Evolutionary conservation across 495 filamentous ascomycete genomes (phyloP).

Genomic region (Ascodesmis nigricans): DNA sequence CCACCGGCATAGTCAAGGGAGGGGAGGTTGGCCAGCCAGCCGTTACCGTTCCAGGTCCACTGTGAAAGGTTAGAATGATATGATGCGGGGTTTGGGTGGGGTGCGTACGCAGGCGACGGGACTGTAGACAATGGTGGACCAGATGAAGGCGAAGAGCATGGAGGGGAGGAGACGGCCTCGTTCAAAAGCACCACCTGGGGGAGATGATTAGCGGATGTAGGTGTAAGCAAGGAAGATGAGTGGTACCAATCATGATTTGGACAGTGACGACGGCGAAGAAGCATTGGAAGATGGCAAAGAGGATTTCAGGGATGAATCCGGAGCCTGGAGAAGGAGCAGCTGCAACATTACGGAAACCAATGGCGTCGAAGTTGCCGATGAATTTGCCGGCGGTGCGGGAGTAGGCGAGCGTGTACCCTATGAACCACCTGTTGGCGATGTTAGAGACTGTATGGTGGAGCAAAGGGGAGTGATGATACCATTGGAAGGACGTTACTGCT

Average conservation of each 20-base stretch:
- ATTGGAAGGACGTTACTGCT: constrained; percentile 17
- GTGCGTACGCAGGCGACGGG: constrained; percentile 27
- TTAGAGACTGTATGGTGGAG: constrained; percentile 5
- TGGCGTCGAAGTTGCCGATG: constrained; percentile 32
- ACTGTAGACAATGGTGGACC: constrained; percentile 39
- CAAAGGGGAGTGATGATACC: neutral
- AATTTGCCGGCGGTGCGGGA: constrained; percentile 29
- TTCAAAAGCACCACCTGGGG: constrained; percentile 34
- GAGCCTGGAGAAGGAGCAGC: constrained; percentile 31
- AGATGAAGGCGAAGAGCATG: constrained; percentile 34
- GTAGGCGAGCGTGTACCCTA: constrained; percentile 36
- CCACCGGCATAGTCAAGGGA: constrained; percentile 36
- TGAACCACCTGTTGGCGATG: constrained; percentile 37
- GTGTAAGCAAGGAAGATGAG: too few relatives aligned
- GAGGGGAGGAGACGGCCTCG: constrained; percentile 34
- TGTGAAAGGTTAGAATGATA: too few relatives aligned
- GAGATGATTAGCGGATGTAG: constrained; percentile 24
- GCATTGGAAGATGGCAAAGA: constrained; percentile 36
- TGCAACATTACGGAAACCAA: constrained; percentile 32
- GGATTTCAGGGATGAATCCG: constrained; percentile 31
- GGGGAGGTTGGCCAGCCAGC: constrained; percentile 34
- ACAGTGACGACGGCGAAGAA: constrained; percentile 37
- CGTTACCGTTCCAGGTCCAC: constrained; percentile 39
- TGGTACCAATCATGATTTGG: constrained; percentile 28
- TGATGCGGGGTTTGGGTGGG: too few relatives aligned